Conservation (phyloP, 1,284 basidiomycete genomes). For the Fomitopsis palustris region DNA sequence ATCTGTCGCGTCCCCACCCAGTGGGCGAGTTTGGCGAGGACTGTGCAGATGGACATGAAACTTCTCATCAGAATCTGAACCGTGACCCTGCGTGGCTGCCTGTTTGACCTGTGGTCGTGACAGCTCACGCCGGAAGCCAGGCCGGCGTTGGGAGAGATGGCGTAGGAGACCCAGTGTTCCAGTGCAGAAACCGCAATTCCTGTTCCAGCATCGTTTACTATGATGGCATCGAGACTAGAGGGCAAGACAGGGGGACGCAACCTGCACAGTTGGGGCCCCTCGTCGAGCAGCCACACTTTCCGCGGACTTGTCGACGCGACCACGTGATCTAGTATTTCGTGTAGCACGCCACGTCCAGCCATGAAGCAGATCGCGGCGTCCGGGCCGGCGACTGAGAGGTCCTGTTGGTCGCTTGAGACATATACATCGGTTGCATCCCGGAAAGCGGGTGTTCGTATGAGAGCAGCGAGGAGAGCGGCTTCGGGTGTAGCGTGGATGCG, state of each 20-base stretch:
- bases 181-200: background rate
- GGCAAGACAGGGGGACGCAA: background rate
- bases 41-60: background rate
- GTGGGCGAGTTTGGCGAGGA: background rate
- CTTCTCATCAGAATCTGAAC: background rate
- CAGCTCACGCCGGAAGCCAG: too few relatives aligned
- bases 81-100: background rate
- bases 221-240: background rate
- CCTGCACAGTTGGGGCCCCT: background rate
- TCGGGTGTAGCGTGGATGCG: background rate
- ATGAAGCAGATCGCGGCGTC: background rate
- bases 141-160: too few relatives aligned
- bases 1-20: background rate
- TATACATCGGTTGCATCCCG: background rate
- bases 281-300: background rate
- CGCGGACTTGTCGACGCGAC: background rate
- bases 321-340: background rate
- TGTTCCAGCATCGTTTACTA: background rate
- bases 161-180: background rate
- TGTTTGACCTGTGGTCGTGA: too few relatives aligned
- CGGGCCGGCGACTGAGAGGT: background rate
- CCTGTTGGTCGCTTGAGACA: background rate
- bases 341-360: background rate
- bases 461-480: background rate
- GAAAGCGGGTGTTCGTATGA: background rate